These are phyloP conservation scores for Yueomyces sp. DNA, from an alignment of 805 yeast genomes.

Conservation along the genomic window DNA sequence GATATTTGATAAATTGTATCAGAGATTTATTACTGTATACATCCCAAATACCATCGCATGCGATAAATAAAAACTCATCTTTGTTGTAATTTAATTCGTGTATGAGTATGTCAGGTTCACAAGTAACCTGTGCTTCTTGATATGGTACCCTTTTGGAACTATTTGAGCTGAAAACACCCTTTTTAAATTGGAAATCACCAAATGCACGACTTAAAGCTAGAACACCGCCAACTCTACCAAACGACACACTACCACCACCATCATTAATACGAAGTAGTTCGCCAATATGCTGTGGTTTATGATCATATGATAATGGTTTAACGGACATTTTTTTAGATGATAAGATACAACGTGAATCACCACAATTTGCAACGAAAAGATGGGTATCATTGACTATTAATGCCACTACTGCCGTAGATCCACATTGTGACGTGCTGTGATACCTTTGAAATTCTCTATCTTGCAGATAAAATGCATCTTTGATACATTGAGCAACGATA, in stretches of 20 bases:
- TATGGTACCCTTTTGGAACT: slow-evolving; percentile 24
- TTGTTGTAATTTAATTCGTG: slow-evolving; percentile 31
- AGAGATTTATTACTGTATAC: slow-evolving; percentile 45
- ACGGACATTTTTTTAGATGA: slow-evolving; percentile 38
- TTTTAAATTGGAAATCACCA: slow-evolving; percentile 53
- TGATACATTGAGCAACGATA: slow-evolving; percentile 25
- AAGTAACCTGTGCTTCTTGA: slow-evolving; percentile 69
- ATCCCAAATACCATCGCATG: slow-evolving; percentile 84
- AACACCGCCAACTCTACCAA: slow-evolving; percentile 91
- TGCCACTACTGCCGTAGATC: slow-evolving; percentile 40
- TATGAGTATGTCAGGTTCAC: slow-evolving; percentile 59
- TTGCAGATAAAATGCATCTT: slow-evolving; percentile 31
- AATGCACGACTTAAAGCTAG: slow-evolving; percentile 88
- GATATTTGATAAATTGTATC: slow-evolving; percentile 40
- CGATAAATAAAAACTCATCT: slow-evolving; percentile 61
- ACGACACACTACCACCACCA: slow-evolving; percentile 89
- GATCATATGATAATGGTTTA: slow-evolving; percentile 59
- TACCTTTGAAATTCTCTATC: slow-evolving; percentile 32
- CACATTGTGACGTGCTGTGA: slow-evolving; percentile 30
- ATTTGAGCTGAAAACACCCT: slow-evolving; percentile 11
- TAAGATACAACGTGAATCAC: slow-evolving; percentile 60
- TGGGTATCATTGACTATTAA: slow-evolving; percentile 30
- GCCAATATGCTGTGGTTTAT: slow-evolving; percentile 91
- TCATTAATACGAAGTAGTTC: slow-evolving; percentile 82
- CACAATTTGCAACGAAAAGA: slow-evolving; percentile 54